Evolutionary conservation across 1,284 basidiomycete genomes (phyloP), one percentile per base, ranked within the genome.

Genomic region (Termitomyces sp.): DNA sequence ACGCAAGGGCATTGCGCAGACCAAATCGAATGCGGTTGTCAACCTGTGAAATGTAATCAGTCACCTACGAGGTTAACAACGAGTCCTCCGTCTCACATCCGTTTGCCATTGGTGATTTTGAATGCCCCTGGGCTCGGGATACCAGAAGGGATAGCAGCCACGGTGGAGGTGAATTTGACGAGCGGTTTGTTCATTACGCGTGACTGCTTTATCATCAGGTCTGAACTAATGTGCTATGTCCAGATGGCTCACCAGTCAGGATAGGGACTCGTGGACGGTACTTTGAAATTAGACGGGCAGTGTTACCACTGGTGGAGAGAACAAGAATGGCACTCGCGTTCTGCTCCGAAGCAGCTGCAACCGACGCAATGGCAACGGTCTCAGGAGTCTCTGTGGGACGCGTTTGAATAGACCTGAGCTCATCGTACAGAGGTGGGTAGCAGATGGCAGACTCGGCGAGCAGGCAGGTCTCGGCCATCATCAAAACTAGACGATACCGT

Each of bases 381-480:
- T 98, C 94, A 28, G 84, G 86, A 0, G 94, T 98, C 68, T 88
- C 86, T 41, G 94, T 97, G 38, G 95, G 94, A 57, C 90, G 87
- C 56, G 83, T 77, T 58, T 92, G 89, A 59, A 90, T 79, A 47
- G 79, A 72, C 57, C 86, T 86, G 63, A 99, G 76, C 67, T 96
- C 92, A 67, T 96, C 92, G 68, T 92, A 96, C 56, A 97, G 75
- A 58, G 93, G 90, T 43, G 90, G 90, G 71, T 97, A 94, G 76
- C 91, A 94, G 70, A 95, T 92, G 34, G 95, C 90, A 52, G 86
- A 83, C 76, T 98, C 94, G 58, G 94, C 95, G 61, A 98, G 86
- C 68, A 92, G 82, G 67, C 94, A 97, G 6, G 94, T 97, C 80
- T 98, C 95, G 48, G 94, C 94, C 94, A 98, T 98, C 94, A 97